Conservation (phyloP, 1,284 basidiomycete genomes). For the Coniophora puteana region DNA sequence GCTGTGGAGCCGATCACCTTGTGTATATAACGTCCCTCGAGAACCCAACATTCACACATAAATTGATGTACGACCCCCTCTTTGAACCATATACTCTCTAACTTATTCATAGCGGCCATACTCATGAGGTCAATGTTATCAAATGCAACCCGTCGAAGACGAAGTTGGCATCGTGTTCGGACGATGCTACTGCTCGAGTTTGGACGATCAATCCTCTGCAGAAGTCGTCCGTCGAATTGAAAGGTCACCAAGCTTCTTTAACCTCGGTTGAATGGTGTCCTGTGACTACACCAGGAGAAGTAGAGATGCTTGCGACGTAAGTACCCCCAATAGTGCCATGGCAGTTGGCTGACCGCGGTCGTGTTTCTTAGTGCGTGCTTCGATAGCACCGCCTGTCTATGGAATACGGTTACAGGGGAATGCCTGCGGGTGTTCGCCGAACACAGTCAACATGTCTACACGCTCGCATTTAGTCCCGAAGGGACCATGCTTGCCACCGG, state of each 20-base stretch:
- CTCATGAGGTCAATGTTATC: conserved; percentile 76
- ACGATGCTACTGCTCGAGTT: conserved; percentile 73
- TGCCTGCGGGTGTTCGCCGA: conserved; percentile 67
- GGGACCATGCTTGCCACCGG: conserved; percentile 38
- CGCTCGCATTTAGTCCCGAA: conserved; percentile 64
- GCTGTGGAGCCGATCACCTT: conserved; percentile 67
- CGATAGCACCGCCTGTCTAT: conserved; percentile 70
- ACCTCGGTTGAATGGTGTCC: conserved; percentile 76
- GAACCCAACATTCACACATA: conserved; percentile 3
- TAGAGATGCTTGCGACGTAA: conserved; percentile 69
- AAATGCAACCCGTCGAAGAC: conserved; percentile 64
- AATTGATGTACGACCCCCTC: conserved; percentile 2
- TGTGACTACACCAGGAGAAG: conserved; percentile 35
- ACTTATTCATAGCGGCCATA: conserved; percentile 55
- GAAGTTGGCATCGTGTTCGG: conserved; percentile 73
- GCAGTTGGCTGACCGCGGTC: conserved; percentile 6
- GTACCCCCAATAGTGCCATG: conserved; percentile 20
- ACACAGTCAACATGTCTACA: conserved; percentile 64
- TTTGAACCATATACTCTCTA: no score
- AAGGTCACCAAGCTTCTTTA: conserved; percentile 65
- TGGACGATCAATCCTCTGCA: conserved; percentile 53
- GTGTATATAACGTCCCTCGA: conserved; percentile 59
- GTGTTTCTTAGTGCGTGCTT: conserved; percentile 58
- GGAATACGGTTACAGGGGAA: conserved; percentile 73
- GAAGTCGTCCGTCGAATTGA: conserved; percentile 39